Evolutionary conservation across 2,329 filamentous ascomycete species (phyloP).

Genomic region (Colletotrichum filicis): DNA sequence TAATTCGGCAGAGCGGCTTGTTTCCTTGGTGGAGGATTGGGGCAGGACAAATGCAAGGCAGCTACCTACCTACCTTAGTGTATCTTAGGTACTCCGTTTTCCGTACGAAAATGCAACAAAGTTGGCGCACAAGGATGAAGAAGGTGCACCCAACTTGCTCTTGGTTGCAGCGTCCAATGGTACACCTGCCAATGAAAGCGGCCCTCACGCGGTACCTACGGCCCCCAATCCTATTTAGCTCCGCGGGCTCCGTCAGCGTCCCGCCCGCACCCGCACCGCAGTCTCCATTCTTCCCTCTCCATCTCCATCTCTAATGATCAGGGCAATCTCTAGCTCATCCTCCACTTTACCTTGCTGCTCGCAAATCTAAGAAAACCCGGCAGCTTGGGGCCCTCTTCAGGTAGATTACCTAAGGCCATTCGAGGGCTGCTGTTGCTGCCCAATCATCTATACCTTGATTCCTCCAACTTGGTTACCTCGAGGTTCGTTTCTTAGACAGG

Average conservation of each 20-base stretch:
- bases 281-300: neutral
- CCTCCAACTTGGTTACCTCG: neutral
- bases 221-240: slow-evolving; percentile 2
- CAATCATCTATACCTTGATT: neutral
- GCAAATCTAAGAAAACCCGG: neutral
- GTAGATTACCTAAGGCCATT: neutral
- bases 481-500: neutral
- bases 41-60: neutral
- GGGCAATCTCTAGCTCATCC: neutral
- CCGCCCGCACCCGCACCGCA: neutral
- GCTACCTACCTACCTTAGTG: neutral
- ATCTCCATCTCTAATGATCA: neutral
- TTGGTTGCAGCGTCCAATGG: neutral
- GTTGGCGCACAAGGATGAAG: neutral
- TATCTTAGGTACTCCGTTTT: too few relatives aligned
- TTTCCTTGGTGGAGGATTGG: neutral
- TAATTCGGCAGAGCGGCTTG: neutral
- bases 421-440: neutral
- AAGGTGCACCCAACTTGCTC: neutral
- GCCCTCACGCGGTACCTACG: neutral
- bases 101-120: neutral
- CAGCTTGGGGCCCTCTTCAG: slow-evolving; percentile 1
- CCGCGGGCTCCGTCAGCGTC: slow-evolving; percentile 12
- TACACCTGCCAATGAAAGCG: slow-evolving; percentile 13
- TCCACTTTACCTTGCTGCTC: neutral